Evolutionary conservation across 306 rosid species (phyloP).

Genomic region (Cucumis melo): DNA sequence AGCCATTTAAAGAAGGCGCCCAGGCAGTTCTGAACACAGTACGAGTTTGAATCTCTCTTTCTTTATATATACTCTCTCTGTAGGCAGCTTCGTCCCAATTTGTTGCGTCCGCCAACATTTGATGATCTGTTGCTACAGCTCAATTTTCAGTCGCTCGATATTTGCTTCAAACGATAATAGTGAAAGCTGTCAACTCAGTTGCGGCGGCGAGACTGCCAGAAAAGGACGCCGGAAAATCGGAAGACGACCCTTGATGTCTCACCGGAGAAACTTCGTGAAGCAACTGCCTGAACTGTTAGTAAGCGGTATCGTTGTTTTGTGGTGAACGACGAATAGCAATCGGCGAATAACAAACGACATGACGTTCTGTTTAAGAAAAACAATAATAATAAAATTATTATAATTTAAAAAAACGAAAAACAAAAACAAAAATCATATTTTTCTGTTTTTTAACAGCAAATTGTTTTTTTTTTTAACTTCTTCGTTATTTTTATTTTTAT

Average conservation of each 20-base stretch:
- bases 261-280: not conserved
- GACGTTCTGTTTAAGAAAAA: not conserved
- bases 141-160: not conserved
- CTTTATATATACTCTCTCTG: constrained; percentile 51
- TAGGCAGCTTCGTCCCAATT: constrained; percentile 81
- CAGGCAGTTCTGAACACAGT: constrained; percentile 82
- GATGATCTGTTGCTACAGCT: not conserved
- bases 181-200: not conserved
- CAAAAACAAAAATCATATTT: too few relatives aligned
- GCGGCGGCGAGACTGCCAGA: too few relatives aligned
- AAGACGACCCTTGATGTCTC: not conserved
- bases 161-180: not conserved
- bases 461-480: too few relatives aligned
- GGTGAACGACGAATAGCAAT: not conserved
- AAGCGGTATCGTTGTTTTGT: not conserved
- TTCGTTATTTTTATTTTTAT: too few relatives aligned
- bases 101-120: constrained; percentile 66
- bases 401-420: too few relatives aligned
- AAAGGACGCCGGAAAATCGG: not conserved
- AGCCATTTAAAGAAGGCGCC: constrained; percentile 50
- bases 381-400: too few relatives aligned
- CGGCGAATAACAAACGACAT: not conserved
- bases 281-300: not conserved
- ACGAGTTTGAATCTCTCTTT: constrained; percentile 63
- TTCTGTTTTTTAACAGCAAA: too few relatives aligned